Evolutionary conservation across 257 asterid species (phyloP), one percentile per base, ranked within the genome.

Genomic region (Solanum stenotomum): DNA sequence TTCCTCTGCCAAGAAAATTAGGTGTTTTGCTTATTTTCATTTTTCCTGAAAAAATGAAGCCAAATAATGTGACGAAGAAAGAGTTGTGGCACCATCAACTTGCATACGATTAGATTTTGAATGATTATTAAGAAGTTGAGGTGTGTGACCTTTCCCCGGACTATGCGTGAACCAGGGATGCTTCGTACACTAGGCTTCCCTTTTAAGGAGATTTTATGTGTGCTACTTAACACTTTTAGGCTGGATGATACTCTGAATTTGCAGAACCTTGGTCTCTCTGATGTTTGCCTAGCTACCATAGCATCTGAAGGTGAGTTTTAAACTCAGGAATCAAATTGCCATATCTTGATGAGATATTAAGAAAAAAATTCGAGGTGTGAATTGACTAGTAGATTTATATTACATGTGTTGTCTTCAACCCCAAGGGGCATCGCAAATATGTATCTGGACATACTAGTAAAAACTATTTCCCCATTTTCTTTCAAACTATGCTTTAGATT

Each of bases 251-350:
- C 98, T 2, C 79, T 92, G 92, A 95, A 93, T 90, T 93, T 96
- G 90, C 93, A 92, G 91, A 93, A 85, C 15, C 92, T 97, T 16
- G 98, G 99, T 71, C 95, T 97, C 86, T 97, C 99, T 29, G 98
- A 95, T 88, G 94, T 92, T 85, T 91, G 93, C 87, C 96, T 97
- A 86, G 98, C 98, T 83, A 92, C 96, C 85, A 94, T 97, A 90
- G 98, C 99, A 87, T 95, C 94, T 89, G 96, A 93, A 94, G 96
- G 99, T 95, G 89, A 87, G 93, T 81, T 29, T 46, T 37, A 27
- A 44, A 44, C 67, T 8, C 44, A 25, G 40, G 63, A 46, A 46
- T 49, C 40, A 18, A 81, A 27, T 27, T 44, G 9, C 85, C 27
- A 15, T 79, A 79, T 44, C 38, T 44, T 46, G 85, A 79, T 79